Evolutionary conservation across 805 yeast species (phyloP).

Genomic region (Ogataea nonfermentans): DNA sequence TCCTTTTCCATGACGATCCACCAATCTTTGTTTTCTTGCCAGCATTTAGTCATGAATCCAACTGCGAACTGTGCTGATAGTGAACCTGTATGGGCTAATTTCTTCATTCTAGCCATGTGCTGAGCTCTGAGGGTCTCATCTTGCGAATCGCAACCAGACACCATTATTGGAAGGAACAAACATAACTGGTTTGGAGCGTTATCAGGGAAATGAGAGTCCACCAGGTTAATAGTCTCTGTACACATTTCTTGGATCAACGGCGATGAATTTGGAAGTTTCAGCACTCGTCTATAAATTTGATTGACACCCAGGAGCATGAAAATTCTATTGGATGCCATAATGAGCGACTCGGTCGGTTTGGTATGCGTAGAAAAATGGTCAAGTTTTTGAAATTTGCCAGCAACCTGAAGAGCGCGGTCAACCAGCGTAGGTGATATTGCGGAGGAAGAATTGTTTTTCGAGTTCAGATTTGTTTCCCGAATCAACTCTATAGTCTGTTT

Average conservation of each 20-base stretch:
- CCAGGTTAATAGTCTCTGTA: conserved; percentile 36
- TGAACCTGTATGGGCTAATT: conserved; percentile 43
- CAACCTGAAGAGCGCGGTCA: conserved; percentile 42
- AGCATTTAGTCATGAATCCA: conserved; percentile 48
- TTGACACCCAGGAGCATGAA: conserved; percentile 54
- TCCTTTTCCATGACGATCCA: conserved; percentile 41
- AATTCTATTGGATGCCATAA: conserved; percentile 49
- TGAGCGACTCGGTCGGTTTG: conserved; percentile 18
- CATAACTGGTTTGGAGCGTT: conserved; percentile 54
- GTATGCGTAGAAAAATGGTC: conserved; percentile 17
- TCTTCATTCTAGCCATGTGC: conserved; percentile 39
- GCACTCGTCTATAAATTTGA: conserved; percentile 55
- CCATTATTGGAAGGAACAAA: conserved; percentile 51
- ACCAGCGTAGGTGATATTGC: conserved; percentile 22
- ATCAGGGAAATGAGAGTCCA: conserved; percentile 41
- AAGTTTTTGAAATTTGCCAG: conserved; percentile 31
- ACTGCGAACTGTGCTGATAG: conserved; percentile 30
- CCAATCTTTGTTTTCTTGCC: conserved; percentile 57
- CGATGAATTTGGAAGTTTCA: conserved; percentile 45
- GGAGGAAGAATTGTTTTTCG: conserved; percentile 9
- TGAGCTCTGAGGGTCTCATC: conserved; percentile 37
- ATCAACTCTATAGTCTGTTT: conserved; percentile 47
- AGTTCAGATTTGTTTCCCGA: conserved; percentile 28
- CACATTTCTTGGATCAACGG: conserved; percentile 48
- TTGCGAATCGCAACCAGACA: conserved; percentile 57